Conservation (phyloP, 257 asterid species). For the Solanum appendiculatum region DNA sequence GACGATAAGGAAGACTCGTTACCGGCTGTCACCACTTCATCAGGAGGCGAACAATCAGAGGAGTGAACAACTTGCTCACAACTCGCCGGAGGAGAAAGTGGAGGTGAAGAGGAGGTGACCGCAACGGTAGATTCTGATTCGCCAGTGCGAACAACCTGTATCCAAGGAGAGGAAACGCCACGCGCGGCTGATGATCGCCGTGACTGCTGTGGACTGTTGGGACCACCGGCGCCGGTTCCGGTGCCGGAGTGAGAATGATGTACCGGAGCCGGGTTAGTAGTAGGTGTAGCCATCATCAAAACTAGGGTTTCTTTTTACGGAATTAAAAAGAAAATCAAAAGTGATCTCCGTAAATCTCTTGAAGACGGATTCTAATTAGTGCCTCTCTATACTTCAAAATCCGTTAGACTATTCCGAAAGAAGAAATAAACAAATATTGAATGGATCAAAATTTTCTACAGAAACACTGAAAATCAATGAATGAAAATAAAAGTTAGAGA, state of each 20-base stretch:
- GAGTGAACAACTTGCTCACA: slow-evolving; percentile 10
- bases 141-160: slow-evolving; percentile 47
- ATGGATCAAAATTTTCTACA: not conserved
- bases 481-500: not conserved
- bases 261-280: not conserved
- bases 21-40: not conserved
- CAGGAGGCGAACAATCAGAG: slow-evolving; percentile 10
- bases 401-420: not conserved
- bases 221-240: slow-evolving; percentile 15
- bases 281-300: slow-evolving; percentile 1
- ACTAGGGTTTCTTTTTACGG: not conserved
- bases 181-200: slow-evolving; percentile 15
- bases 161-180: slow-evolving; percentile 32
- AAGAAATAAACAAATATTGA: not conserved
- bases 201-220: slow-evolving; percentile 13
- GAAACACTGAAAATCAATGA: not conserved
- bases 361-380: not conserved
- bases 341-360: not conserved
- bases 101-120: slow-evolving; percentile 4
- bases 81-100: slow-evolving; percentile 14
- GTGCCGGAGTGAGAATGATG: not conserved
- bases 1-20: not conserved
- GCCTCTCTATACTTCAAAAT: not conserved
- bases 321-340: not conserved
- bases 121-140: slow-evolving; percentile 30